These are phyloP conservation scores for Ophiostoma triangulosporum DNA, from an alignment of 2,329 filamentous ascomycete species.

Conservation along the genomic window DNA sequence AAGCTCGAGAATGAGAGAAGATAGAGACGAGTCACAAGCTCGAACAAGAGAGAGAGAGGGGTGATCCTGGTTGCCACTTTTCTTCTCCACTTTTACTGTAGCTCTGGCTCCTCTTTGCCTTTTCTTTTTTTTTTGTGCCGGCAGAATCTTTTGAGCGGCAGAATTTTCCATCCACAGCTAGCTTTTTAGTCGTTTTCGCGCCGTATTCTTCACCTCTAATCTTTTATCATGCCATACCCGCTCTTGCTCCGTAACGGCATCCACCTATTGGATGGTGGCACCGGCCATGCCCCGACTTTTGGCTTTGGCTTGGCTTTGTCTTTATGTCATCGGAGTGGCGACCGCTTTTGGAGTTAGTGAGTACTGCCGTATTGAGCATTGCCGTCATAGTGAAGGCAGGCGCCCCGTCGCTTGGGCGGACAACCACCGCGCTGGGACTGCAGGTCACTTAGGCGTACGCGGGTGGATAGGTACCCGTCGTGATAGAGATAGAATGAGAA, in stretches of 20 bases:
- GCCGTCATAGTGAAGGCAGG: neutral
- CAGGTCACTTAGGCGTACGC: too few species aligned
- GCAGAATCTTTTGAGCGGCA: constrained; percentile 1
- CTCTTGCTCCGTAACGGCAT: neutral
- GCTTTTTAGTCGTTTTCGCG: neutral
- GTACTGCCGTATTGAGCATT: neutral
- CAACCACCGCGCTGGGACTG: neutral
- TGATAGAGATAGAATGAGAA: neutral
- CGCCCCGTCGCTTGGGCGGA: neutral
- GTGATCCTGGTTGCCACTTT: constrained; percentile 3
- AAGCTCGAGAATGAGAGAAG: too few species aligned
- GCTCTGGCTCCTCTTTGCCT: neutral
- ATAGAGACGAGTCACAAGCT: neutral
- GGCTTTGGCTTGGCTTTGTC: neutral
- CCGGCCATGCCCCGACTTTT: neutral
- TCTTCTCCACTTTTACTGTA: neutral
- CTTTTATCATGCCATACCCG: neutral
- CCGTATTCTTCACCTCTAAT: neutral
- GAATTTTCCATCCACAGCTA: neutral
- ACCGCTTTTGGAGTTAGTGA: too few species aligned
- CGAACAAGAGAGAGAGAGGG: neutral
- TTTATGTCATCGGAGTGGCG: neutral
- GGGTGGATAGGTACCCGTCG: neutral
- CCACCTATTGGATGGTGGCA: neutral
- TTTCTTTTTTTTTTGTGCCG: neutral